Evolutionary conservation across 805 yeast genomes (phyloP), one percentile per base, ranked within the genome.

Genomic region (Pichia kluyveri): DNA sequence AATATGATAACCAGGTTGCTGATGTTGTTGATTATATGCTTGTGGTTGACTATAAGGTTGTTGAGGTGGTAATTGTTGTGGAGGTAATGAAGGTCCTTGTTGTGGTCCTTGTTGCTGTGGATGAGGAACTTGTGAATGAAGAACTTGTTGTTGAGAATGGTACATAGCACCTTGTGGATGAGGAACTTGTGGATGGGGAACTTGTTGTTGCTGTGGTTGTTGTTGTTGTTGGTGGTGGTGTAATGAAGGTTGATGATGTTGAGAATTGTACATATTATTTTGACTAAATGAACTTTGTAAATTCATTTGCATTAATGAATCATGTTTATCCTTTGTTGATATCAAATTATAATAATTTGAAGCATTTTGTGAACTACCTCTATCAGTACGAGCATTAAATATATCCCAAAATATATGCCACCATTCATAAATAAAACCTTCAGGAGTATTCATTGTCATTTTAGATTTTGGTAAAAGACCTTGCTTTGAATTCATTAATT

Each of bases 371-470:
- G 85, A 76, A 14, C 82, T 79, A 15, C 79, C 83, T 50, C 81
- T 70, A 53, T 77, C 80, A 40, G 86, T 80, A 56, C 88, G 75
- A 3, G 95, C 95, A 59, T 85, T 85, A 65, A 83, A 86, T 30
- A 88, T 82, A 61, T 89, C 96, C 96, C 96, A 90, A 62, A 89
- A 90, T 17, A 90, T 80, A 69, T 81, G 88, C 96, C 96, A 89
- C 97, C 97, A 89, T 63, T 90, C 97, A 58, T 79, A 82, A 26
- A 89, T 67, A 59, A 87, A 89, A 8, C 96, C 93, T 56, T 83
- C 86, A 0, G 95, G 93, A 2, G 95, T 83, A 59, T 88, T 93
- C 75, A 85, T 77, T 11, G 80, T 69, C 59, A 82, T 72, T 23
- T 69, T 67, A 36, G 79, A 60, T 15, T 69, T 69, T 1, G 83